Conservation (phyloP, 2,329 filamentous ascomycete genomes). For the Colletotrichum sp. region DNA sequence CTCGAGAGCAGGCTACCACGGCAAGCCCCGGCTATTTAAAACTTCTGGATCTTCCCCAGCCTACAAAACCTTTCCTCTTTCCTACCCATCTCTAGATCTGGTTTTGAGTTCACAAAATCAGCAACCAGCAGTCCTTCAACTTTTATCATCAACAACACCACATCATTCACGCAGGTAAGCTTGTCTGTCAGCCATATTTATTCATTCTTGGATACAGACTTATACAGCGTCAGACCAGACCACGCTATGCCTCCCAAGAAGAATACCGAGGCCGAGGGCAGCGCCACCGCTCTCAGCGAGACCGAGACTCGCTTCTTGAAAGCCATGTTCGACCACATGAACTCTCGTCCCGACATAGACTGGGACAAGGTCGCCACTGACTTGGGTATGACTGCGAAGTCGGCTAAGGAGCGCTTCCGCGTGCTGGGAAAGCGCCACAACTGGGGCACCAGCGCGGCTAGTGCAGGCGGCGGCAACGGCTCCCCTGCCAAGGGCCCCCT, state of each 20-base stretch:
- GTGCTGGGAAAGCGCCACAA: conserved; percentile 44
- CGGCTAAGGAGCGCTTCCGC: conserved; percentile 45
- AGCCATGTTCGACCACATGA: conserved; percentile 46
- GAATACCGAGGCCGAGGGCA: conserved; percentile 17
- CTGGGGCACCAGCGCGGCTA: conserved; percentile 34
- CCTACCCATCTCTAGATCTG: not conserved
- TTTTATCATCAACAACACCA: not conserved
- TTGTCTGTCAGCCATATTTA: not conserved
- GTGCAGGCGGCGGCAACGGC: not conserved
- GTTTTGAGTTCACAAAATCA: not conserved
- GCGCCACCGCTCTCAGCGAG: conserved; percentile 32
- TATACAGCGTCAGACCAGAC: not conserved
- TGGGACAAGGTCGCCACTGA: conserved; percentile 41
- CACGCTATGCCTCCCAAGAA: conserved; percentile 38
- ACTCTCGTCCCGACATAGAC: conserved; percentile 43
- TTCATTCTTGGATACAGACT: not conserved
- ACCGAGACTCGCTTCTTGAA: conserved; percentile 44
- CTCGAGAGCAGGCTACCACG: too few relatives aligned
- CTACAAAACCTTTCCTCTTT: not conserved
- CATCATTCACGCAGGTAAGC: not conserved
- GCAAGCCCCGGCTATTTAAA: not conserved
- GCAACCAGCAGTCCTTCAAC: not conserved
- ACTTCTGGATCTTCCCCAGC: not conserved
- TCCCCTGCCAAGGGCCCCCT: conserved; percentile 29
- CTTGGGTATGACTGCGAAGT: conserved; percentile 37